These are phyloP conservation scores for Mortierella hygrophila DNA, from an alignment of 192 early-diverging fungal species.

Conservation along the genomic window DNA sequence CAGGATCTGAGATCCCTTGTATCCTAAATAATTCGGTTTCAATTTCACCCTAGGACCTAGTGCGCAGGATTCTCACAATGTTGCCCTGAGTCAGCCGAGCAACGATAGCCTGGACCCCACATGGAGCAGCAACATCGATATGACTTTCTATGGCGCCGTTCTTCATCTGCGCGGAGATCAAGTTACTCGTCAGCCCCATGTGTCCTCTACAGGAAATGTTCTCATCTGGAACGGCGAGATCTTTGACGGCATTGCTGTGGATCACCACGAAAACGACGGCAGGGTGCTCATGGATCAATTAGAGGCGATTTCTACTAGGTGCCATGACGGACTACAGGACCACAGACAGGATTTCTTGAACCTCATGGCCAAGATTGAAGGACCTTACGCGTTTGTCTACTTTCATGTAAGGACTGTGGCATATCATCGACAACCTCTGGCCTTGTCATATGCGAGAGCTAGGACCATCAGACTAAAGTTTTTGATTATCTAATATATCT, in stretches of 20 bases:
- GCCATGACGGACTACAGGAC: background rate
- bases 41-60: conserved; percentile 61
- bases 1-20: background rate
- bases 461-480: background rate
- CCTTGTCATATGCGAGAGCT: background rate
- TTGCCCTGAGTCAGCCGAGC: conserved; percentile 1
- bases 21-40: background rate
- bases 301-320: conserved; percentile 17
- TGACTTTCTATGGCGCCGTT: conserved; percentile 69
- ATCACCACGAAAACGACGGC: conserved; percentile 44
- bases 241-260: conserved; percentile 80
- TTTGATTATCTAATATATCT: conserved; percentile 1
- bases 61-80: conserved; percentile 52
- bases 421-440: background rate
- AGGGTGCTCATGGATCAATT: conserved; percentile 37
- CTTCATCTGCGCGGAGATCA: conserved; percentile 77
- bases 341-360: conserved; percentile 47
- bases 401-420: conserved; percentile 59
- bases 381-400: conserved; percentile 87
- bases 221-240: conserved; percentile 94
- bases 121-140: background rate
- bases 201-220: conserved; percentile 61
- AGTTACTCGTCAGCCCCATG: conserved; percentile 70
- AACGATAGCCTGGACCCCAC: background rate
- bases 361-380: conserved; percentile 68